Evolutionary conservation across 2,329 filamentous ascomycete genomes (phyloP).

Genomic region (Aspergillus sojae): DNA sequence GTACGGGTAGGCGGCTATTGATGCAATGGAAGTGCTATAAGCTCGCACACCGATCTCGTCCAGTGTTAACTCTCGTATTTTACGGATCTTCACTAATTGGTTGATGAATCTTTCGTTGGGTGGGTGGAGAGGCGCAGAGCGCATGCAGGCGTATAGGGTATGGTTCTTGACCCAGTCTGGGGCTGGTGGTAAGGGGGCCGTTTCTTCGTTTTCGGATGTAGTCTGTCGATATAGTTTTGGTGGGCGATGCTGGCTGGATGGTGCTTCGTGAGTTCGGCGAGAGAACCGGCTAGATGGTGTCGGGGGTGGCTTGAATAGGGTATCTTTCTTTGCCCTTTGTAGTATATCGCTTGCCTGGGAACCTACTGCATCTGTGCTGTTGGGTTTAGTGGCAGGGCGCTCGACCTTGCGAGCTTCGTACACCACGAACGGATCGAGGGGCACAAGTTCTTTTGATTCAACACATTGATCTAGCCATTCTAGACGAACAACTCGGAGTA

Average conservation of each 20-base stretch:
- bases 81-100: conserved; percentile 73
- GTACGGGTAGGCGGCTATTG: conserved; percentile 78
- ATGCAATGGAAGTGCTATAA: conserved; percentile 84
- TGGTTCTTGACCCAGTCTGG: conserved; percentile 70
- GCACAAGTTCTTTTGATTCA: conserved; percentile 44
- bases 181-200: conserved; percentile 60
- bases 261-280: conserved; percentile 3
- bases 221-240: conserved; percentile 65
- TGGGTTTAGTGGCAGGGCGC: conserved; percentile 30
- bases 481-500: conserved; percentile 54
- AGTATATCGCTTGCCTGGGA: conserved; percentile 45
- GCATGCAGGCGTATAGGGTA: conserved; percentile 76
- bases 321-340: conserved; percentile 57
- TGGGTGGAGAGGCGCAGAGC: conserved; percentile 68
- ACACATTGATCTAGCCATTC: conserved; percentile 58
- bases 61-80: conserved; percentile 68
- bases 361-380: neutral
- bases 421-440: conserved; percentile 53
- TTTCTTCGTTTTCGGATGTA: conserved; percentile 75
- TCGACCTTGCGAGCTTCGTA: conserved; percentile 53
- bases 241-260: conserved; percentile 23
- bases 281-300: neutral
- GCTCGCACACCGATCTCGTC: conserved; percentile 82
- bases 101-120: conserved; percentile 77
- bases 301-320: conserved; percentile 9